Evolutionary conservation across 495 filamentous ascomycete genomes (phyloP), one percentile per base, ranked within the genome.

Genomic region (Gamarada debralockiae): DNA sequence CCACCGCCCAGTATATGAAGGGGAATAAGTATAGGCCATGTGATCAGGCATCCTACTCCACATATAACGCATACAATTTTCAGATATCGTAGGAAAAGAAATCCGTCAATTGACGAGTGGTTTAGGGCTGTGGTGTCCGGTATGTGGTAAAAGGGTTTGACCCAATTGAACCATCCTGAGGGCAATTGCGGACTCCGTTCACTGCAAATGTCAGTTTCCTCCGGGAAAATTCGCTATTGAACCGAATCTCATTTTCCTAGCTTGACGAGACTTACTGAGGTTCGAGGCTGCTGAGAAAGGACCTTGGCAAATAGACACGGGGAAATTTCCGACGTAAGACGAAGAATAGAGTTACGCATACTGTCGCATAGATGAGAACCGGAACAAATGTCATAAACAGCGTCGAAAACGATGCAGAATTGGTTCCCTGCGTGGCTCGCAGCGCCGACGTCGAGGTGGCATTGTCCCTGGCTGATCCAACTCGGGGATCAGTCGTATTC

Each of bases 51-150:
- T 48, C 91, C 92, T 23, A 91, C 80, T 34, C 92, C 80, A 71
- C 83, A 87, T 45, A 95, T 81, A 34, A 78, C 68, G 29, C 85
- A 71, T 36, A 82, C 67, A 27, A 90, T 78, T 61, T 88, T 87
- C 50, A 97, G 69, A 65, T 88, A 96, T 33, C 92, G 86, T n/a
- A 96, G 75, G 68, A 89, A 85, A 39, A 96, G 79, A 64, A 89
- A 96, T 31, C 86, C 84, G 67, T 95, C 90, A 68, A 98, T 78
- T 1, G 89, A 89, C 66, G 92, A 85, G 65, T 92, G 87, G 61
- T 92, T 86, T 54, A 96, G 77, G 42, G 92, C 84, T 62, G 89
- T 86, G 50, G 81, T 80, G 63, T 96, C 89, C 34, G 88, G 84
- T 38, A 92, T 79, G 65, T 80, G 78, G 77, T 82, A 87, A 73